Base-by-base conservation (phyloP, 805 yeast genomes). In the Ogataea siamensis region DNA sequence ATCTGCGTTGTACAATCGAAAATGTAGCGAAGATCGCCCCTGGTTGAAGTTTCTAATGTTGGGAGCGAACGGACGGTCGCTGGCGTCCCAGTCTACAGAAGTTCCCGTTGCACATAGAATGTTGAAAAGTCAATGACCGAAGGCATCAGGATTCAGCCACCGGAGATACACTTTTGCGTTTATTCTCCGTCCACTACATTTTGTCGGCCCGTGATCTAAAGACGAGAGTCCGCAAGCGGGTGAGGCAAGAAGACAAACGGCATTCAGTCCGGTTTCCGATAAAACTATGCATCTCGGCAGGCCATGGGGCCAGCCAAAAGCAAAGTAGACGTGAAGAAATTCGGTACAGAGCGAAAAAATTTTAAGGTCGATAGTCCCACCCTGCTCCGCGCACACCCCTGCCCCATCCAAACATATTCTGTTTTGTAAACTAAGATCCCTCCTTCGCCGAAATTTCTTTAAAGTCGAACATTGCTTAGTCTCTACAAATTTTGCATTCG, bases 91-190 rank as follows among this genome's bases (percentile, higher is more conserved):
- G n/a, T n/a, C n/a, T n/a, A n/a, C n/a, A n/a, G n/a, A n/a, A n/a
- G n/a, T n/a, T 14, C 13, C 29, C 13, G 18, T n/a, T 4, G 18
- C 10, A 27, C 5, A 14, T 7, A 9, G 14, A 12, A 60, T 67
- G 70, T 69, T 35, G 56, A 55, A 68, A 71, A 68, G 74, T 63
- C 62, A 46, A 70, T 70, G 75, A 70, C 75, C 75, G 73, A 67
- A 53, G 63, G 71, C 66, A 55, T 68, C 75, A 68, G 22, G 25
- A 58, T 66, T 70, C 74, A 60, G 67, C 70, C 66, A 60, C 58
- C 74, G 75, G 75, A 70, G 75, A 70, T 70, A 70, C 75, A 66
- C 74, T 67, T 71, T 64, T n/a, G n/a, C 39, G 42, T n/a, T 39
- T 16, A 13, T 12, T 36, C 39, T 36, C 5, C 34, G 34, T 36